Percentiles rank a stretch among this genome's conserved stretches.
These are phyloP conservation scores for Amaranthus hypochondriacus DNA, from an alignment of 148 eudicot species.

Conservation along the genomic window DNA sequence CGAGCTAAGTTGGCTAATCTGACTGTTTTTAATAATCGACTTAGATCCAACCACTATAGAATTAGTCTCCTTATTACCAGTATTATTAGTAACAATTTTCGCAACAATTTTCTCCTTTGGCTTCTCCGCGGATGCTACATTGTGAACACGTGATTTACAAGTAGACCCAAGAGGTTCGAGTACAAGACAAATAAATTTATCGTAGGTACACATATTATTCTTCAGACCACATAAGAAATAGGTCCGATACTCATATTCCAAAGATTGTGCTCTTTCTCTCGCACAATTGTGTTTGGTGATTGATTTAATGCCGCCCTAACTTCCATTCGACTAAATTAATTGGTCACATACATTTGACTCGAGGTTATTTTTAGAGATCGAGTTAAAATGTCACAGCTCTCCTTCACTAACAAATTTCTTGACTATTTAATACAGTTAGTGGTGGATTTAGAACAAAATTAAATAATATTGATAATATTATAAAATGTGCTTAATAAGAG, in stretches of 20 bases:
- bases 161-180: not conserved
- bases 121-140: conserved; percentile 4
- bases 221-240: conserved; percentile 5
- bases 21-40: not conserved
- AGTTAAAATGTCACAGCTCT: too few species aligned
- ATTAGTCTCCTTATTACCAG: not conserved
- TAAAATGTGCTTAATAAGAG: too few species aligned
- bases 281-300: conserved; percentile 28
- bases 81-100: not conserved
- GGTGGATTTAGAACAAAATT: too few species aligned
- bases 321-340: conserved; percentile 29
- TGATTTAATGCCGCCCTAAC: conserved; percentile 42
- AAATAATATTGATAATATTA: too few species aligned
- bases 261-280: conserved; percentile 44
- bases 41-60: not conserved
- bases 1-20: not conserved
- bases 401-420: too few species aligned
- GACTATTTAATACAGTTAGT: too few species aligned
- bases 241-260: not conserved
- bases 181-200: conserved; percentile 6
- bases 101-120: not conserved
- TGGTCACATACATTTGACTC: too few species aligned
- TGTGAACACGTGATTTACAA: not conserved
- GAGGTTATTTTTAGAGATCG: too few species aligned
- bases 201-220: conserved; percentile 3